Evolutionary conservation across 1,284 basidiomycete species (phyloP).

Genomic region (Porphyrellus sp.): DNA sequence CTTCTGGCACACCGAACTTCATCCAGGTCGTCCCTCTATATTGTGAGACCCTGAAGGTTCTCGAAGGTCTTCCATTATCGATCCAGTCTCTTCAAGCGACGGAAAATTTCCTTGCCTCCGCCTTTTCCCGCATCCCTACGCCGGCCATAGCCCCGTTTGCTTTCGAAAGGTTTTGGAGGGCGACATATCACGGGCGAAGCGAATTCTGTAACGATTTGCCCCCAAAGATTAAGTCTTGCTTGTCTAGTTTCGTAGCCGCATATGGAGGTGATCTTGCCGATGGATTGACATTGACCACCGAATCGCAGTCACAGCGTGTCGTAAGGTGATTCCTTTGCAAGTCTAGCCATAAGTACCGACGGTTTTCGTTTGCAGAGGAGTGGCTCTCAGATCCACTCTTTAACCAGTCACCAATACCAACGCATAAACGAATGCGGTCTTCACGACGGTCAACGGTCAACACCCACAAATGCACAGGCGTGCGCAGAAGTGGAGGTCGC

Average conservation of each 20-base stretch:
- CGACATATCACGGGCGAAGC: conserved; percentile 42
- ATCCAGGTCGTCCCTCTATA: conserved; percentile 47
- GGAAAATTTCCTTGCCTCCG: conserved; percentile 44
- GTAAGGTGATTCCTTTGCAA: conserved; percentile 23
- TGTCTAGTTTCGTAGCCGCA: conserved; percentile 40
- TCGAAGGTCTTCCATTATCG: conserved; percentile 40
- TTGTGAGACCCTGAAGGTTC: conserved; percentile 37
- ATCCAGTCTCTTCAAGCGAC: conserved; percentile 38
- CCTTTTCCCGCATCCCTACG: conserved; percentile 45
- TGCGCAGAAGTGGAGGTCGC: background rate
- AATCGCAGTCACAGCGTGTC: conserved; percentile 40
- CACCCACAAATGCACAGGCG: background rate
- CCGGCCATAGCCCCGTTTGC: conserved; percentile 47
- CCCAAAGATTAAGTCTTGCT: conserved; percentile 36
- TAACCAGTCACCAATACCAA: background rate
- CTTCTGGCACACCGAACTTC: conserved; percentile 1
- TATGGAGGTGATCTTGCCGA: conserved; percentile 44
- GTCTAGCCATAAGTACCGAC: conserved; percentile 8
- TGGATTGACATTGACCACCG: conserved; percentile 36
- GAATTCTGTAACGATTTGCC: conserved; percentile 39
- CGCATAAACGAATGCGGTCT: background rate
- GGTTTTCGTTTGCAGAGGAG: conserved; percentile 18
- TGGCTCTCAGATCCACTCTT: conserved; percentile 3
- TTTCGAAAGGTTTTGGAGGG: conserved; percentile 51
- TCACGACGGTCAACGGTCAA: background rate